A percentile compares a stretch with the other conserved stretches of the same genome.
phyloP scores from a whole-genome alignment of 31 red algal species.

The Pterothamnion heteromorphum region DNA sequence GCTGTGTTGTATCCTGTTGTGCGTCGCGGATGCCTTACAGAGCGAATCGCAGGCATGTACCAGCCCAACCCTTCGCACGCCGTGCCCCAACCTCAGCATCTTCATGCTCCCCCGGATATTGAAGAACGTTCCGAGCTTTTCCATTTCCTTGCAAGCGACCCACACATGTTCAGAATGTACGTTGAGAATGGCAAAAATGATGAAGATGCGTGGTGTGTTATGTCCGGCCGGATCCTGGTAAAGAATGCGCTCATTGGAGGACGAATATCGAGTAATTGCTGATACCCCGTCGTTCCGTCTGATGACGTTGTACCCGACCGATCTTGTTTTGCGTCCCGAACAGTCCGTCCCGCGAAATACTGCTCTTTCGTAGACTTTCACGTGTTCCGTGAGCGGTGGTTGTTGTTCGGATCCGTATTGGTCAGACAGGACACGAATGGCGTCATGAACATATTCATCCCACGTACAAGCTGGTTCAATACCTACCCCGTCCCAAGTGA shows the following conservation, averaged over 20 bases:
- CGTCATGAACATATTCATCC: slow-evolving; percentile 1
- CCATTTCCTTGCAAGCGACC: neutral
- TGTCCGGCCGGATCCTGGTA: neutral
- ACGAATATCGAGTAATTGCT: neutral
- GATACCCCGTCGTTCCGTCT: neutral
- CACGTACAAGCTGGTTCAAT: neutral
- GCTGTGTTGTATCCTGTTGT: neutral
- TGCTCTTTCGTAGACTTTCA: neutral
- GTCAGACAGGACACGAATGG: neutral
- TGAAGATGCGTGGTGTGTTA: neutral
- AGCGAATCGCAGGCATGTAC: neutral
- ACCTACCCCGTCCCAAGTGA: neutral
- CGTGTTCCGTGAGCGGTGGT: neutral
- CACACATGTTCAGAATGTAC: neutral
- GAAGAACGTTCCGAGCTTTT: neutral
- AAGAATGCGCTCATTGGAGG: neutral
- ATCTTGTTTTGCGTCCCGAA: neutral
- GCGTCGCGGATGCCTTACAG: neutral
- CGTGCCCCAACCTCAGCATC: neutral
- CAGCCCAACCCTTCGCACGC: neutral
- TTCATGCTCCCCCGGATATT: neutral
- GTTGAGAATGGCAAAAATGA: neutral
- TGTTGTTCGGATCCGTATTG: neutral
- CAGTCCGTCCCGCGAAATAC: neutral
- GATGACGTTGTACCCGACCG: neutral